Conservation (phyloP, 768 basidiomycete species). For the Hericium alpestre region DNA sequence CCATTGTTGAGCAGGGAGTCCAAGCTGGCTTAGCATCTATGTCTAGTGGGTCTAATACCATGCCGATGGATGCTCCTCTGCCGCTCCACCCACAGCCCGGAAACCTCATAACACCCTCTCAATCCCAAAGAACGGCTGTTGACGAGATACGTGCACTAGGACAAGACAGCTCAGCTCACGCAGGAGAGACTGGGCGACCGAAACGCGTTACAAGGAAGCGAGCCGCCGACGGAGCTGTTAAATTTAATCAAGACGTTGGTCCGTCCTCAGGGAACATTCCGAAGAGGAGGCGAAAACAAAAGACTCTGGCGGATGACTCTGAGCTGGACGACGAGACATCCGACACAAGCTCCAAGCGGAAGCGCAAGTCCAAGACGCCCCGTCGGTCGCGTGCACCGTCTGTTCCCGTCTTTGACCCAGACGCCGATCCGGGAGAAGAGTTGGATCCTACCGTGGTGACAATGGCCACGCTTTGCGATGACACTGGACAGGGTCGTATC, state of each 20-base stretch:
- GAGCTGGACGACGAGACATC: neutral
- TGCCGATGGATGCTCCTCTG: too few relatives aligned
- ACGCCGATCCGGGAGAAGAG: constrained; percentile 61
- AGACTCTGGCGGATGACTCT: neutral
- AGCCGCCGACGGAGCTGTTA: too few relatives aligned
- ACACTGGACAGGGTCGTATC: constrained; percentile 69
- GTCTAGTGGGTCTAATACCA: too few relatives aligned
- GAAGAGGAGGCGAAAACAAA: constrained; percentile 6
- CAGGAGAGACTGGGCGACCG: too few relatives aligned
- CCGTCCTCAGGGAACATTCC: too few relatives aligned
- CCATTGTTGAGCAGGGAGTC: neutral
- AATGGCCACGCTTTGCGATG: constrained; percentile 70
- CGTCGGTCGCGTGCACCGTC: constrained; percentile 25
- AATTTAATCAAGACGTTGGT: too few relatives aligned
- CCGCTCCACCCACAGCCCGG: too few relatives aligned
- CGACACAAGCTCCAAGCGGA: constrained; percentile 2
- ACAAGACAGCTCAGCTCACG: too few relatives aligned
- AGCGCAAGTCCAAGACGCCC: constrained; percentile 5
- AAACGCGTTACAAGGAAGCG: too few relatives aligned
- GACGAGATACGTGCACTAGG: too few relatives aligned
- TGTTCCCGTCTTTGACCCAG: constrained; percentile 44
- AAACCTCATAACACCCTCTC: too few relatives aligned
- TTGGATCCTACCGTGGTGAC: constrained; percentile 77
- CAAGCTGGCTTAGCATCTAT: neutral
- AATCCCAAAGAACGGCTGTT: too few relatives aligned